phyloP scores from a whole-genome alignment of 2,329 filamentous ascomycete species.

The Diaporthe ampelina region DNA sequence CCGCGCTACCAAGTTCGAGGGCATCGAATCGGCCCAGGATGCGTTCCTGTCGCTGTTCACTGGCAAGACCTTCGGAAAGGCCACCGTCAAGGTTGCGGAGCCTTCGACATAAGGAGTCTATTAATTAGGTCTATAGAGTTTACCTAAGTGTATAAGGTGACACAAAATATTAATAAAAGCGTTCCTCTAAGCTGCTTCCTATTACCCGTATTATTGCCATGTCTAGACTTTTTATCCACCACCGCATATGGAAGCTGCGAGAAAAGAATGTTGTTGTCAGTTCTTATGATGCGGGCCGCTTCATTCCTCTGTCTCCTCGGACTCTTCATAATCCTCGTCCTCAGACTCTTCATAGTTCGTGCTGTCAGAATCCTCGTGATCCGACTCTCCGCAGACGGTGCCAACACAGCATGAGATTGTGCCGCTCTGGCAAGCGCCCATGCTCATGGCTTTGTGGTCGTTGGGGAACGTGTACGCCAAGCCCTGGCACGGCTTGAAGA shows the following conservation, averaged over 20 bases:
- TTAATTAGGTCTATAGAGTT: not conserved
- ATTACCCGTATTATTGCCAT: too few relatives aligned
- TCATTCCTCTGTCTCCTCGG: too few relatives aligned
- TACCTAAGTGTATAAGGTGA: not conserved
- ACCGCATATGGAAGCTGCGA: not conserved
- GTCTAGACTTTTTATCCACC: not conserved
- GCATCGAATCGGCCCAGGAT: conserved; percentile 76
- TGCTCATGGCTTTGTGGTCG: conserved; percentile 43
- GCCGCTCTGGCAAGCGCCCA: conserved; percentile 33
- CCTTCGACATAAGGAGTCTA: conserved; percentile 27
- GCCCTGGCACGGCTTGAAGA: conserved; percentile 39
- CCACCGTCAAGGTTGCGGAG: conserved; percentile 63
- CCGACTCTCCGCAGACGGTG: not conserved
- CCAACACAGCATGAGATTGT: conserved; percentile 27
- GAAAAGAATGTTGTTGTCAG: not conserved
- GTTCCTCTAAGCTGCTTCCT: not conserved
- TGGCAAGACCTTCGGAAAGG: conserved; percentile 81
- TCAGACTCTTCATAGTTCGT: too few relatives aligned
- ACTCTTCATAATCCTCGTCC: too few relatives aligned
- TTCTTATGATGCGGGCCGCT: too few relatives aligned
- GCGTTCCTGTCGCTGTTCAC: conserved; percentile 76
- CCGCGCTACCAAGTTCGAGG: conserved; percentile 70
- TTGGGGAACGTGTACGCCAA: conserved; percentile 41
- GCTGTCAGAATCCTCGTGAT: too few relatives aligned
- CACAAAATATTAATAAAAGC: not conserved